Evolutionary conservation across 768 basidiomycete genomes (phyloP).

Genomic region (Boletales sp.): DNA sequence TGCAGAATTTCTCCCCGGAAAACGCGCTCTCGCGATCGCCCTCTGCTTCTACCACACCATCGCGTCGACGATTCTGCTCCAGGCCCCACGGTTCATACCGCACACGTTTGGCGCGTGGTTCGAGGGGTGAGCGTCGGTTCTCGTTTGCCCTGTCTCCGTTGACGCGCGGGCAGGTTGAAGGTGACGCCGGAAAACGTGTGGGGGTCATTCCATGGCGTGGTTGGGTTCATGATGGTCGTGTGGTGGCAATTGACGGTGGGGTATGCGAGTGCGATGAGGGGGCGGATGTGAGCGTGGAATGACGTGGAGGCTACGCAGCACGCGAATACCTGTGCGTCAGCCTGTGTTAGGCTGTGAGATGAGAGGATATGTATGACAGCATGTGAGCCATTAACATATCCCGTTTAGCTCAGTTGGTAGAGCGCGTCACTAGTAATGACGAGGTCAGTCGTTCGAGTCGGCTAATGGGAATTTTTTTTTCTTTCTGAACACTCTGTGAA

Average conservation of each 20-base stretch:
- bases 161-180: slow-evolving; percentile 22
- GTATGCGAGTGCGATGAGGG: slow-evolving; percentile 40
- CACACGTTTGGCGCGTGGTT: slow-evolving; percentile 56
- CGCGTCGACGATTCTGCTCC: slow-evolving; percentile 69
- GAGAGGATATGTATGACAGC: neutral
- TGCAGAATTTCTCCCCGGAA: slow-evolving; percentile 81
- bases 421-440: slow-evolving; percentile 49
- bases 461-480: slow-evolving; percentile 34
- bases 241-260: slow-evolving; percentile 83
- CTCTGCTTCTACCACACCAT: slow-evolving; percentile 75
- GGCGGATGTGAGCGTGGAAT: neutral
- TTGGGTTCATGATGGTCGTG: slow-evolving; percentile 66
- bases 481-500: too few species aligned
- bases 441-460: slow-evolving; percentile 42
- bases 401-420: slow-evolving; percentile 49
- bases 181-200: slow-evolving; percentile 71
- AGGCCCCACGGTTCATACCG: slow-evolving; percentile 79
- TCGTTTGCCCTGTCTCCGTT: neutral
- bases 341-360: too few species aligned
- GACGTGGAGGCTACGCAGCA: too few species aligned
- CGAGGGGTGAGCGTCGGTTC: slow-evolving; percentile 50
- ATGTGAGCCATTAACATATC: neutral
- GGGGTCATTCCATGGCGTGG: slow-evolving; percentile 68
- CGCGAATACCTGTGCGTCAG: too few species aligned
- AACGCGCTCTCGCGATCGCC: slow-evolving; percentile 75